Evolutionary conservation across 768 basidiomycete genomes (phyloP), one percentile per base, ranked within the genome.

Genomic region (Mycena epipterygia): DNA sequence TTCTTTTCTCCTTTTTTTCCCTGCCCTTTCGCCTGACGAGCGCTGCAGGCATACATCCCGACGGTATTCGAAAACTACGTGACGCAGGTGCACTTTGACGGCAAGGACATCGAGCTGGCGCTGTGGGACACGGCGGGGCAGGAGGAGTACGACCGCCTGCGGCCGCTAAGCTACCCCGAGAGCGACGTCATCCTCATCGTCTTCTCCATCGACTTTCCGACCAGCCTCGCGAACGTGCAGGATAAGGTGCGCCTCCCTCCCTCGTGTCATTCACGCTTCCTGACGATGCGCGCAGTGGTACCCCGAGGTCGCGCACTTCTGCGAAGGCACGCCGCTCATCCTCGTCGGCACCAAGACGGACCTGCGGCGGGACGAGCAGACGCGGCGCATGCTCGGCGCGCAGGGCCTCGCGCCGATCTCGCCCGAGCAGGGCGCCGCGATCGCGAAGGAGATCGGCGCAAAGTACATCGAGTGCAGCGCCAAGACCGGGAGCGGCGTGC

Each of bases 121-220:
- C 86, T 99, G 21, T 99, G 97, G 96, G 96, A 98, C 82, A 98
- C 96, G 1, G 96, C 96, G 0, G 96, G 96, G 30, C 96, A 98
- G 80, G 96, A 98, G 82, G 96, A 98, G 83, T 98, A 98, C 81
- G 95, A 97, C 80, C 88, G 94, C 71, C 87, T 96, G 64, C 88
- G 94, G 73, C 94, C 94, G 23, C 85, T 96, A 71, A 93, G 92
- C 79, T 95, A 96, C 75, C 94, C 95, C 23, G 94, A 96, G 80
- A 93, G 91, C 85, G 89, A 98, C 76, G 94, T 98, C 60, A 95
- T 97, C 76, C 92, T 97, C 75, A 94, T 97, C 75, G 95, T 97
- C 32, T 98, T 97, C 85, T 95, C 95, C 14, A 85, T 97, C 79
- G 95, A 97, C 84, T 97, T 96, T 77, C 96, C 96, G 11, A 91